These are phyloP conservation scores for Diplodia corticola DNA, from an alignment of 2,329 filamentous ascomycete genomes.

Conservation along the genomic window DNA sequence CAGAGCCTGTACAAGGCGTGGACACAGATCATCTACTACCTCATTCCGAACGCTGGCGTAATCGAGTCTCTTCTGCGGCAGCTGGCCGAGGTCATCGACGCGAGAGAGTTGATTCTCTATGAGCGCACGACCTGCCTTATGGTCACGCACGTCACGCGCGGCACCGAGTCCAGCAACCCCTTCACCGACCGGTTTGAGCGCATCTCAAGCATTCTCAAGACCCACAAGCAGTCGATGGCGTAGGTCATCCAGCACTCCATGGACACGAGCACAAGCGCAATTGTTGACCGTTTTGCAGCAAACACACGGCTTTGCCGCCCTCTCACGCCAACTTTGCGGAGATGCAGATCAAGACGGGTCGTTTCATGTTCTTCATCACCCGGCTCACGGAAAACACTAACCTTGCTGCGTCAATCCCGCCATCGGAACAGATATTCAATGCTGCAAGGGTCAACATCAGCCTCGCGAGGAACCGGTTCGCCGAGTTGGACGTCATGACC, in stretches of 20 bases:
- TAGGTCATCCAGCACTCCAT: slow-evolving; percentile 32
- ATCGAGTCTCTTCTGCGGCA: slow-evolving; percentile 85
- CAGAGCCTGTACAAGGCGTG: slow-evolving; percentile 97
- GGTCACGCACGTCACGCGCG: slow-evolving; percentile 85
- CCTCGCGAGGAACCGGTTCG: slow-evolving; percentile 80
- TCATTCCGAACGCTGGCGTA: slow-evolving; percentile 88
- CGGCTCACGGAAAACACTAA: slow-evolving; percentile 98
- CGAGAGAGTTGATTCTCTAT: slow-evolving; percentile 91
- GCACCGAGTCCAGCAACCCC: slow-evolving; percentile 75
- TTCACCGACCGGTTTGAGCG: slow-evolving; percentile 91
- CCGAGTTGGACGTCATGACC: slow-evolving; percentile 54
- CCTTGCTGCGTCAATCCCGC: slow-evolving; percentile 86
- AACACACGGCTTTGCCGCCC: slow-evolving; percentile 77
- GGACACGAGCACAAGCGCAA: background rate
- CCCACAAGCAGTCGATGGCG: slow-evolving; percentile 82
- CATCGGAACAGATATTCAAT: slow-evolving; percentile 89
- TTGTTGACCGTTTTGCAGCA: slow-evolving; percentile 53
- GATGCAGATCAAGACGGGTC: slow-evolving; percentile 75
- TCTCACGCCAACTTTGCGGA: slow-evolving; percentile 78
- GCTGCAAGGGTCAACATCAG: slow-evolving; percentile 86
- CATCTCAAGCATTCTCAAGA: slow-evolving; percentile 96
- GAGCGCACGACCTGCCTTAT: slow-evolving; percentile 95
- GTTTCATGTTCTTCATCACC: slow-evolving; percentile 91
- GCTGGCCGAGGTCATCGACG: slow-evolving; percentile 82
- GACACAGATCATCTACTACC: slow-evolving; percentile 95